A percentile compares a stretch with the other conserved stretches of the same genome.
Conservation (phyloP, 2,329 filamentous ascomycete genomes). For the Trichothecium sympodiale region DNA sequence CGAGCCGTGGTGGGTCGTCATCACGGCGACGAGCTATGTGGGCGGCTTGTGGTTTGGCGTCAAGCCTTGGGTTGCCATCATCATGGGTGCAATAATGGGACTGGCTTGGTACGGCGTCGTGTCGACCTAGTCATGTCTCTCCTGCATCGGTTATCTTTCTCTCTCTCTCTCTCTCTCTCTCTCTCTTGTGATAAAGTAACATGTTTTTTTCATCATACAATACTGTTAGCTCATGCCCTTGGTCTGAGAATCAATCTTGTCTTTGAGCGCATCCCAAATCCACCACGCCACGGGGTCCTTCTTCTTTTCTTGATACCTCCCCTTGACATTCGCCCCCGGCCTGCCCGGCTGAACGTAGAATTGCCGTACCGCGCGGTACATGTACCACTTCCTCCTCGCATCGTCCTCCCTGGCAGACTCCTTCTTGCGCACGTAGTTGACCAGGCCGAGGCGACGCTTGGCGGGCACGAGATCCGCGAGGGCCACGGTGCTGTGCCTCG, state of each 20-base stretch:
- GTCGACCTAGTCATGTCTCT: constrained; percentile 1
- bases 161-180: constrained; percentile 6
- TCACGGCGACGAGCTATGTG: constrained; percentile 29
- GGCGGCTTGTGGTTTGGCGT: constrained; percentile 18
- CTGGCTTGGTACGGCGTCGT: constrained; percentile 14
- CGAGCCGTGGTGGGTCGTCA: constrained; percentile 51
- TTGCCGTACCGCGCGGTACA: constrained; percentile 24
- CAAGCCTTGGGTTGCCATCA: constrained; percentile 16
- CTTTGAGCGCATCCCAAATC: constrained; percentile 28
- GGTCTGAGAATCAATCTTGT: constrained; percentile 13
- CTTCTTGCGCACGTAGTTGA: constrained; percentile 24
- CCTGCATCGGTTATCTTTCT: too few relatives aligned
- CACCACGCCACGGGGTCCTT: constrained; percentile 23
- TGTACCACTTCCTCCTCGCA: constrained; percentile 27
- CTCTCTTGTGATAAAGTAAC: constrained; percentile 4
- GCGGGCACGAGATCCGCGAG: constrained; percentile 24
- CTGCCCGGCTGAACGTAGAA: constrained; percentile 25
- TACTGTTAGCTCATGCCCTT: too few relatives aligned
- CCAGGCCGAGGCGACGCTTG: constrained; percentile 22
- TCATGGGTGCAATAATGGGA: constrained; percentile 18
- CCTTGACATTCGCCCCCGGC: constrained; percentile 7
- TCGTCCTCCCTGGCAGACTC: not conserved
- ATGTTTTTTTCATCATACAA: too few relatives aligned
- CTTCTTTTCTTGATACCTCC: constrained; percentile 14
- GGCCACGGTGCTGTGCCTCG: constrained; percentile 33